A percentile compares a stretch with the other conserved stretches of the same genome.
phyloP scores from a whole-genome alignment of 2,329 filamentous ascomycete species.

The Fusarium oligoseptatum region DNA sequence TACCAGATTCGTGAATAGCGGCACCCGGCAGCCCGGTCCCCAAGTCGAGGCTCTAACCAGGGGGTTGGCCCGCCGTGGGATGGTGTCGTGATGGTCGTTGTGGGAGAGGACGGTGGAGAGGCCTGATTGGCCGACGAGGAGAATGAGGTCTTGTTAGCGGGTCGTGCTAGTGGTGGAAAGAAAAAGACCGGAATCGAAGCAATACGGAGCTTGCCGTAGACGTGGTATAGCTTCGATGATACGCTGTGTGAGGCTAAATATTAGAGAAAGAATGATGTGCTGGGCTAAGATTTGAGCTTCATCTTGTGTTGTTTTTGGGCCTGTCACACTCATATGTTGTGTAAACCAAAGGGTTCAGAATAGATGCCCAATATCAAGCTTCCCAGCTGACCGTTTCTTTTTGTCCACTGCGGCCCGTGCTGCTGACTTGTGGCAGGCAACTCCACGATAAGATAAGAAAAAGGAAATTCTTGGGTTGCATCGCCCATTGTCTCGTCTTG shows the following conservation, averaged over 20 bases:
- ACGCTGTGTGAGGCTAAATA: not conserved
- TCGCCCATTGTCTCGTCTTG: slow-evolving; percentile 15
- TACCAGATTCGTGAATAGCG: slow-evolving; percentile 23
- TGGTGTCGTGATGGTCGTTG: slow-evolving; percentile 28
- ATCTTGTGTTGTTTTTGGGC: not conserved
- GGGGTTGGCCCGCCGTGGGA: slow-evolving; percentile 22
- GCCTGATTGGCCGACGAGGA: slow-evolving; percentile 34
- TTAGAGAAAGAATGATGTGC: not conserved
- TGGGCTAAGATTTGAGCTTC: not conserved
- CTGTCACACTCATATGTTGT: not conserved
- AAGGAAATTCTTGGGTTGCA: slow-evolving; percentile 41
- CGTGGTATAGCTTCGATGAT: not conserved
- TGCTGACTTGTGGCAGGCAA: not conserved
- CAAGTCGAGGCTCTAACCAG: slow-evolving; percentile 17
- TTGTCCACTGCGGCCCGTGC: not conserved
- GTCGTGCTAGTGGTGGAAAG: not conserved
- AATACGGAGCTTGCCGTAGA: not conserved
- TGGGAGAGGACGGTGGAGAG: not conserved
- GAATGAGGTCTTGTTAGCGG: slow-evolving; percentile 7
- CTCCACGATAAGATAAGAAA: slow-evolving; percentile 46
- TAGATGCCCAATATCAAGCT: not conserved
- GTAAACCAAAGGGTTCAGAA: not conserved
- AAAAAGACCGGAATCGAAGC: slow-evolving; percentile 1
- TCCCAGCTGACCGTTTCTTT: not conserved
- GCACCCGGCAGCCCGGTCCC: slow-evolving; percentile 10